Evolutionary conservation across 441 rosid genomes (phyloP).

Genomic region (Populus hybrid): DNA sequence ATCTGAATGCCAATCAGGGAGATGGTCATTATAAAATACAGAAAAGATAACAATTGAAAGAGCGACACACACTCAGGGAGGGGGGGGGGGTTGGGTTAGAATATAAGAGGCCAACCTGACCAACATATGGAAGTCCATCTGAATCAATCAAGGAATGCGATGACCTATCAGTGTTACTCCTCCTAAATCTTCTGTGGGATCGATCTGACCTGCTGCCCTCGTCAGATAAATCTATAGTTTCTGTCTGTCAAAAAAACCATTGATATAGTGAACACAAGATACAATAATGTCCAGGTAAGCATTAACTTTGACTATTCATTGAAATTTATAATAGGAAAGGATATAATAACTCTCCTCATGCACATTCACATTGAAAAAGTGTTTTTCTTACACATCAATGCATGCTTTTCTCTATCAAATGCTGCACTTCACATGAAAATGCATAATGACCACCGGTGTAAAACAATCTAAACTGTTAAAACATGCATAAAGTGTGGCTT

Average conservation of each 20-base stretch:
- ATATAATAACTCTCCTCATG: neutral
- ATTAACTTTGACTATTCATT: neutral
- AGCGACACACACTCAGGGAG: neutral
- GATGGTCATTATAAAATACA: neutral
- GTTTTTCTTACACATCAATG: neutral
- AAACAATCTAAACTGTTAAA: neutral
- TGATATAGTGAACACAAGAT: neutral
- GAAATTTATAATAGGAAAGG: neutral
- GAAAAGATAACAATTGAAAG: neutral
- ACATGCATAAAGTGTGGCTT: neutral
- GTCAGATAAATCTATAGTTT: constrained; percentile 75
- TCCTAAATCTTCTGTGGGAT: constrained; percentile 47
- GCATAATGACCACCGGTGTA: neutral
- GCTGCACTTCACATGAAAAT: neutral
- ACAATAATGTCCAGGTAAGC: neutral
- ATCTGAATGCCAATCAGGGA: constrained; percentile 43
- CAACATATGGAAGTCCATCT: constrained; percentile 94
- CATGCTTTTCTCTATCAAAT: neutral
- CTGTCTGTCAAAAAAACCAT: constrained; percentile 53
- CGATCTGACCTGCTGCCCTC: constrained; percentile 45
- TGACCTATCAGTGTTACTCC: constrained; percentile 50
- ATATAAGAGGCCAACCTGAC: constrained; percentile 57
- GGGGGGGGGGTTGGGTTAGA: neutral
- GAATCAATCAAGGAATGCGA: constrained; percentile 58
- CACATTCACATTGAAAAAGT: neutral